These are phyloP conservation scores for Glycyrrhiza uralensis DNA, from an alignment of 306 rosid genomes.

Conservation along the genomic window DNA sequence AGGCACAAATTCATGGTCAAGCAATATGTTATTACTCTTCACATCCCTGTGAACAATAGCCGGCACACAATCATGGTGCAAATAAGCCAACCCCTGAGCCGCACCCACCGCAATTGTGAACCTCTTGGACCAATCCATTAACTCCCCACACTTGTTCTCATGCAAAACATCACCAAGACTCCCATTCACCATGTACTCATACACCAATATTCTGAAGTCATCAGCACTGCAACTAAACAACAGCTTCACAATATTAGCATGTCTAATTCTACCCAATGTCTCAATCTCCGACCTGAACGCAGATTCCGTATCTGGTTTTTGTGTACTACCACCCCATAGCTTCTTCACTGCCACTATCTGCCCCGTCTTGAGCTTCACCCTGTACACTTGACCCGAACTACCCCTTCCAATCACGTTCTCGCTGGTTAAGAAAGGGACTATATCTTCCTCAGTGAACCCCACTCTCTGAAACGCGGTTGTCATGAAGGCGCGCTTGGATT, in stretches of 20 bases:
- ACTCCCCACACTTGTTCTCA: conserved; percentile 32
- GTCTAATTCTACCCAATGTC: conserved; percentile 69
- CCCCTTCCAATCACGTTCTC: conserved; percentile 64
- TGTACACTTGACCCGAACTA: conserved; percentile 69
- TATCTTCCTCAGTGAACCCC: conserved; percentile 59
- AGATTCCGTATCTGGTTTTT: conserved; percentile 30
- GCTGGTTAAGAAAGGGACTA: conserved; percentile 36
- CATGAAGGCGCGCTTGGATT: conserved; percentile 34
- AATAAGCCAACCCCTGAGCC: conserved; percentile 69
- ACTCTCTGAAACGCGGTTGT: conserved; percentile 58
- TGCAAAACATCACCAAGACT: conserved; percentile 73
- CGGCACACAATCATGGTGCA: conserved; percentile 76
- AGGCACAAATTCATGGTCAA: conserved; percentile 60
- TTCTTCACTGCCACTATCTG: conserved; percentile 69
- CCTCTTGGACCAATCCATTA: conserved; percentile 53
- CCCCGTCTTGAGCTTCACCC: conserved; percentile 56
- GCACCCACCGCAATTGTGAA: conserved; percentile 58
- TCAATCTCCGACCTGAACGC: conserved; percentile 70
- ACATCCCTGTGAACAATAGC: conserved; percentile 77
- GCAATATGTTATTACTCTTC: conserved; percentile 83
- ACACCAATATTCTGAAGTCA: conserved; percentile 56
- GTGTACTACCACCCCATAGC: conserved; percentile 41
- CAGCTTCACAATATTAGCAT: conserved; percentile 72
- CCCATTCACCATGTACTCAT: conserved; percentile 79
- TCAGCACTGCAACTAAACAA: conserved; percentile 61